A percentile compares a stretch with the other conserved stretches of the same genome.
phyloP scores from a whole-genome alignment of 2,329 filamentous ascomycete genomes.

The Penicillium sp. region DNA sequence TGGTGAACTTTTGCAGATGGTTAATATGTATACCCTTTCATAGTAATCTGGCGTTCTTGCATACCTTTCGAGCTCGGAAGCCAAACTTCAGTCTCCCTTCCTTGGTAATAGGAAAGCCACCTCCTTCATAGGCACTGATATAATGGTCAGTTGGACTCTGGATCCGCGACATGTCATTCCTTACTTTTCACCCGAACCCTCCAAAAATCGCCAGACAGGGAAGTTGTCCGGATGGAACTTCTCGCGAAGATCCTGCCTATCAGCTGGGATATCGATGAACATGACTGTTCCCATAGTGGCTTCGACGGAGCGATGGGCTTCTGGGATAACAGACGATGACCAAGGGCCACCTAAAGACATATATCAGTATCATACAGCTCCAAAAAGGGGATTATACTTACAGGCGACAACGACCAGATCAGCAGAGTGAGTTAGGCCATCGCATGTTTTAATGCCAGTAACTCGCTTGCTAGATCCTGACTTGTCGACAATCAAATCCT shows the following conservation, averaged over 20 bases:
- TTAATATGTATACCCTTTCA: background rate
- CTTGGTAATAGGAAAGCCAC: background rate
- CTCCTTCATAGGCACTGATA: background rate
- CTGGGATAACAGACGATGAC: slow-evolving; percentile 19
- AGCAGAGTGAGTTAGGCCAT: background rate
- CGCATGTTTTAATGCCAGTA: background rate
- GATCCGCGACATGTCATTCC: background rate
- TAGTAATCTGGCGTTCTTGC: background rate
- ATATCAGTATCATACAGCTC: background rate
- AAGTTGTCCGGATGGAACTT: background rate
- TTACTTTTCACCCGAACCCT: background rate
- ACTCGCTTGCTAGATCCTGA: background rate
- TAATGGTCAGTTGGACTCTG: background rate
- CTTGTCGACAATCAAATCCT: background rate
- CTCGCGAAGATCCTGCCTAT: slow-evolving; percentile 19
- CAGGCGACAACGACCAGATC: background rate
- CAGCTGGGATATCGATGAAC: slow-evolving; percentile 22
- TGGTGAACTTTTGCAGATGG: background rate
- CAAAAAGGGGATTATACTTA: background rate
- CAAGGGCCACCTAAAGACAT: background rate
- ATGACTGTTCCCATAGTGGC: slow-evolving; percentile 38
- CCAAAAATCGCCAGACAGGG: background rate
- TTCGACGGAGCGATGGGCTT: slow-evolving; percentile 29
- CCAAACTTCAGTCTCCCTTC: background rate
- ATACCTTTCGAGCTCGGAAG: background rate